Conservation (phyloP, 1,284 basidiomycete genomes). For the Stygiomarasmius scandens region DNA sequence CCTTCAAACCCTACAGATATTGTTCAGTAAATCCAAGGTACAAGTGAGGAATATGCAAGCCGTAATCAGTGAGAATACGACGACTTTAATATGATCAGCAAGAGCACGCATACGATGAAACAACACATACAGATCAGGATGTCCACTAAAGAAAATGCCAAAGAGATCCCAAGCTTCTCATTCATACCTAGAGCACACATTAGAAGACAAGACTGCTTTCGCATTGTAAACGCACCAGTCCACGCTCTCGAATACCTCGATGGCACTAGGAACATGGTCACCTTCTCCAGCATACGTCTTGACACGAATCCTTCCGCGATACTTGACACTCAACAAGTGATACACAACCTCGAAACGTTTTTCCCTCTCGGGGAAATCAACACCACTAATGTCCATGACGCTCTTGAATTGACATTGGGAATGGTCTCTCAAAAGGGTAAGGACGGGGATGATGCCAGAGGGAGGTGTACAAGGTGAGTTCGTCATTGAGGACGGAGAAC, state of each 20-base stretch:
- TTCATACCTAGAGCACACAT: constrained; percentile 73
- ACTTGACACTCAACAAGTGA: constrained; percentile 84
- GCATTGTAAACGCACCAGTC: constrained; percentile 76
- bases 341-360: constrained; percentile 98
- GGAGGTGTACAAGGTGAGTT: constrained; percentile 92
- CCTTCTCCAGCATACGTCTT: constrained; percentile 98
- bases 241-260: constrained; percentile 84
- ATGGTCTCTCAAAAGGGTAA: constrained; percentile 96
- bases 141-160: constrained; percentile 95
- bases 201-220: constrained; percentile 8
- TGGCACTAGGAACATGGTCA: constrained; percentile 89
- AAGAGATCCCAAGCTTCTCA: constrained; percentile 98
- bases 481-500: constrained; percentile 97
- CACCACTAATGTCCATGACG: constrained; percentile 93
- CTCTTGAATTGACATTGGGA: constrained; percentile 94
- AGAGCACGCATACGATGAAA: background rate
- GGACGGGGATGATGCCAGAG: constrained; percentile 79
- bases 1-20: constrained; percentile 85
- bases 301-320: constrained; percentile 85
- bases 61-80: constrained; percentile 98
- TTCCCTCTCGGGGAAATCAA: constrained; percentile 92
- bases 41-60: constrained; percentile 40
- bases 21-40: constrained; percentile 16
- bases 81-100: constrained; percentile 54
- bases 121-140: constrained; percentile 86